Evolutionary conservation across 2,329 filamentous ascomycete species (phyloP).

Genomic region (Zymoseptoria brevis): DNA sequence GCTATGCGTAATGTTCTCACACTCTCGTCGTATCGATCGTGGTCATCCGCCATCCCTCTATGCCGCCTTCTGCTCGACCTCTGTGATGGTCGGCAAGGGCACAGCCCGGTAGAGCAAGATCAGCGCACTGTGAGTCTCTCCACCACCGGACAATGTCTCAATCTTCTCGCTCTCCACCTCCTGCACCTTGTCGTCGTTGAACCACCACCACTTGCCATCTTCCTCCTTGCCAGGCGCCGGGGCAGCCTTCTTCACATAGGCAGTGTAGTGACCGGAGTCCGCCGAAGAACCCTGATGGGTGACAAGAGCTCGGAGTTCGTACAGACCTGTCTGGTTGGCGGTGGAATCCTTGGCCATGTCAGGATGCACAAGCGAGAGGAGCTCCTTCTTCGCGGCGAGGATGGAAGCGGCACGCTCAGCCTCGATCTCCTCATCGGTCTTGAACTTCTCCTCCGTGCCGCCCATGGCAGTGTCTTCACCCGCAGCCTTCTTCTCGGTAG

Average conservation of each 20-base stretch:
- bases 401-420: constrained; percentile 72
- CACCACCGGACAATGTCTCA: constrained; percentile 75
- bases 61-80: constrained; percentile 7
- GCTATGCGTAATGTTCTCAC: not conserved
- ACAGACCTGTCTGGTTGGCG: constrained; percentile 87
- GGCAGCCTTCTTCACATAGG: constrained; percentile 89
- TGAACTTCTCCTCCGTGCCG: constrained; percentile 74
- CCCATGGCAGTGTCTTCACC: constrained; percentile 64
- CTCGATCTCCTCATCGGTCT: constrained; percentile 89
- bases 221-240: constrained; percentile 75
- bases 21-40: not conserved
- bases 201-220: constrained; percentile 99
- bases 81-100: constrained; percentile 45
- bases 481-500: constrained; percentile 39
- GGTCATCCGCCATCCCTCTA: not conserved
- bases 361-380: constrained; percentile 68
- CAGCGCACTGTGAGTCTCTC: constrained; percentile 72
- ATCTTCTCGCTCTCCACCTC: constrained; percentile 91
- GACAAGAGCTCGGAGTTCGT: constrained; percentile 87
- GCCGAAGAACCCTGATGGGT: constrained; percentile 95
- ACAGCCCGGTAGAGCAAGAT: constrained; percentile 73
- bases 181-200: constrained; percentile 95
- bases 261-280: constrained; percentile 96
- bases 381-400: constrained; percentile 75
- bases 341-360: constrained; percentile 68